Base-by-base conservation (phyloP, 1,284 basidiomycete genomes). In the Trichosporon sp. region DNA sequence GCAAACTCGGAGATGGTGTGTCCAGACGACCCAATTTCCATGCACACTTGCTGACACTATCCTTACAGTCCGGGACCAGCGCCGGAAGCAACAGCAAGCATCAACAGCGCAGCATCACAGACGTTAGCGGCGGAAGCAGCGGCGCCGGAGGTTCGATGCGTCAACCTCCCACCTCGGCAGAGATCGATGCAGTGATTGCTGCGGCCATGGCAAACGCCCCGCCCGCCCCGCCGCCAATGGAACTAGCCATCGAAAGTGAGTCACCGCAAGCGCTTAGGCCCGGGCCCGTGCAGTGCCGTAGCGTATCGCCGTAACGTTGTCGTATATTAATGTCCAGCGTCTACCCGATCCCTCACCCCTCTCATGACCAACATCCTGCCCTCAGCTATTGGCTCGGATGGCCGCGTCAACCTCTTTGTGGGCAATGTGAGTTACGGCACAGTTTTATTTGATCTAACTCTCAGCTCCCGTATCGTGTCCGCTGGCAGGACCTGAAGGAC, bases 401-500 rank as follows among this genome's bases (percentile, higher is more conserved):
- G 92, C 0, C 84, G 92, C 60, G 94, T 91, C 0, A 92, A 95
- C 80, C 84, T 93, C 10, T 95, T 92, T 73, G 89, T 93, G 40
- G 92, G 91, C 62, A 95, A 95, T 76, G 89, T 92, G 76, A 74
- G 88, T 83, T 56, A 19, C n/a, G n/a, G n/a, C n/a, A n/a, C n/a
- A n/a, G 46, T 62, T 37, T 11, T 19, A 29, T 4, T n/a, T 31
- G 14, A 37, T 13, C 58, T 65, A 25, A 68, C 63, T 33, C 56
- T n/a, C 80, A 93, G 89, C 85, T 96, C 16, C 92, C 93, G 0
- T 93, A 93, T 81, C 86, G 91, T 69, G 92, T 94, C 31, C 87
- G 92, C 69, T 97, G 94, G 94, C 94, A 97, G 82, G 95, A 99
- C 81, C 86, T 99, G 69, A 98, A 99, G 75, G 95, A 98, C 78